Conservation (phyloP, 208 protist genomes). For the Strigomonas galati region DNA sequence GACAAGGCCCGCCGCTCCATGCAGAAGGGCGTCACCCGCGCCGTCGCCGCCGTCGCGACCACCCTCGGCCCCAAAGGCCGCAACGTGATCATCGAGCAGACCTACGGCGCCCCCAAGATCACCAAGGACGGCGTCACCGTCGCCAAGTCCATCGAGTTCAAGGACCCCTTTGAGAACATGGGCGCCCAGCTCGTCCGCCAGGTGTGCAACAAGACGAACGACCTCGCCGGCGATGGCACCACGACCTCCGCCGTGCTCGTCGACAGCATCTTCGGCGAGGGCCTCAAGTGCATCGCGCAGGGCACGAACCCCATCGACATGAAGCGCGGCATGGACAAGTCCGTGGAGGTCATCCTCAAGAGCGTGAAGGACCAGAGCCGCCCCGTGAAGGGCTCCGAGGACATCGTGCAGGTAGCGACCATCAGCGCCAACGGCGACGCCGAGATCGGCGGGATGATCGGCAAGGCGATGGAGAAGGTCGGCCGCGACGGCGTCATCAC, state of each 20-base stretch:
- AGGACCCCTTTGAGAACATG: constrained; percentile 97
- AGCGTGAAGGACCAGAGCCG: constrained; percentile 91
- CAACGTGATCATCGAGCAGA: constrained; percentile 99
- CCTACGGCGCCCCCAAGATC: constrained; percentile 97
- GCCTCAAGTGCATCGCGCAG: constrained; percentile 95
- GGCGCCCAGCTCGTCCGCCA: constrained; percentile 96
- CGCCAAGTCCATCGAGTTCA: constrained; percentile 98
- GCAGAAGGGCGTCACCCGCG: constrained; percentile 94
- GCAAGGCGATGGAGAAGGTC: constrained; percentile 98
- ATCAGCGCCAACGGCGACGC: constrained; percentile 99
- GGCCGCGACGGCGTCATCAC: constrained; percentile 99
- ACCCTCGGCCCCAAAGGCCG: constrained; percentile 99
- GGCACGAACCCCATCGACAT: constrained; percentile 99
- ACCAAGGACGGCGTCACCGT: constrained; percentile 99
- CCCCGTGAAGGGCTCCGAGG: constrained; percentile 93
- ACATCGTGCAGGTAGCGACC: constrained; percentile 98
- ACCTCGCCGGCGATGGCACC: constrained; percentile 98
- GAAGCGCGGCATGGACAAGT: constrained; percentile 97
- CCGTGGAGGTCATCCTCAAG: constrained; percentile 90
- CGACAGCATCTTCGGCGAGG: constrained; percentile 97
- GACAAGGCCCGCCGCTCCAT: constrained; percentile 90
- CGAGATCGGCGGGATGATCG: constrained; percentile 98
- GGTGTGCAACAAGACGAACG: constrained; percentile 98
- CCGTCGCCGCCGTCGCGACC: constrained; percentile 95
- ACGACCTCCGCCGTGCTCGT: constrained; percentile 99